Evolutionary conservation across 805 yeast species (phyloP), one percentile per base, ranked within the genome.

Genomic region (Nadsonia fulvescens): DNA sequence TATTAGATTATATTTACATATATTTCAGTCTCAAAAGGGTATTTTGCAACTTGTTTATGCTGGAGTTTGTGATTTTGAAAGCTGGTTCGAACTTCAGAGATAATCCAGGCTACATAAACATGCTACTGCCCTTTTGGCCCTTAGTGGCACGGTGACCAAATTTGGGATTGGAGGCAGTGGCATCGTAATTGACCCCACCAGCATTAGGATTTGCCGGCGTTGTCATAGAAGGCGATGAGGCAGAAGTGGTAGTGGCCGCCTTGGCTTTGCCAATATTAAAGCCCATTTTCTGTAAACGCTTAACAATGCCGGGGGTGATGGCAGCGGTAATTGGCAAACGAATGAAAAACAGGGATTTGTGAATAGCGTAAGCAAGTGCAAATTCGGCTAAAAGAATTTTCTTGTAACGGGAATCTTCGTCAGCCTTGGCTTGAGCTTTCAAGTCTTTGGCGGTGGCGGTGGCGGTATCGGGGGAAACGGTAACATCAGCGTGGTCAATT

Each of bases 311-410:
- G 5, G 98, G 98, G 0, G 95, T 82, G 8, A 83, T 63, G 2
- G 93, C 92, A 0, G 94, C 94, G 1, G 95, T 75, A 15, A 81
- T 48, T 8, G 98, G 98, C 4, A 89, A 54, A 35, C 98, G 63
- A 21, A 89, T 63, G 33, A 86, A 66, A 13, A 86, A 64, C 35
- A 89, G 59, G 4, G 83, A 66, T 53, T 89, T 89, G 56, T 89
- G 96, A 23, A 89, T 55, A 3, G 93, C 93, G 46, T 89, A 89
- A 0, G 96, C 96, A 27, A 89, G 63, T 8, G 77, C 70, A 38
- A 81, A 68, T 49, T 86, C 95, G 0, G 95, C 75, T 61, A 78
- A 45, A 43, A 81, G 46, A 30, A 71, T 58, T 37, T 35, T 17
- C 12, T 37, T 19, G 20, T 38, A 30, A 5, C 21, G 20, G 5